A percentile compares a stretch with the other conserved stretches of the same genome.
Evolutionary conservation across 805 yeast species (phyloP).

Genomic region (Ogataea paraovalis): DNA sequence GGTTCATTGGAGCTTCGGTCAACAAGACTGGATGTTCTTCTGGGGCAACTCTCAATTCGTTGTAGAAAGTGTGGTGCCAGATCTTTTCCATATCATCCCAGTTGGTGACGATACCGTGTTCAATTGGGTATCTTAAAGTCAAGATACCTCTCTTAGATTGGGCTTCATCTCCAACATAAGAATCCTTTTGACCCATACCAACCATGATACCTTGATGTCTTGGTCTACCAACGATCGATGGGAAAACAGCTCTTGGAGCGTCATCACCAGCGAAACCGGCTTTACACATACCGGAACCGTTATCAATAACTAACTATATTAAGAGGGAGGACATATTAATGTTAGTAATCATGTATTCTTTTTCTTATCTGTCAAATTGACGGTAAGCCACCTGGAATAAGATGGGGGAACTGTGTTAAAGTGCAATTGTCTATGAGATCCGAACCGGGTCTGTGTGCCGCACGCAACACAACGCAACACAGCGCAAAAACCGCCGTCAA

Average conservation of each 20-base stretch:
- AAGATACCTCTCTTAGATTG: slow-evolving; percentile 99
- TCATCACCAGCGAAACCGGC: slow-evolving; percentile 99
- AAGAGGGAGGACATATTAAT: slow-evolving; percentile 4
- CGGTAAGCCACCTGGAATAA: not conserved
- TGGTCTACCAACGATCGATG: slow-evolving; percentile 99
- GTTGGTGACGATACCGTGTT: slow-evolving; percentile 99
- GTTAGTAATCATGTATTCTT: slow-evolving; percentile 11
- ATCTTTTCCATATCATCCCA: slow-evolving; percentile 99
- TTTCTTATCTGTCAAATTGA: too few relatives aligned
- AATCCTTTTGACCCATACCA: slow-evolving; percentile 99
- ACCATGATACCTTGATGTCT: slow-evolving; percentile 99
- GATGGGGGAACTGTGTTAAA: not conserved
- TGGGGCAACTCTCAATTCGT: slow-evolving; percentile 99
- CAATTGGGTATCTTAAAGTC: slow-evolving; percentile 97
- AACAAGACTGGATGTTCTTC: slow-evolving; percentile 99
- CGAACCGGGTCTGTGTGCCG: too few relatives aligned
- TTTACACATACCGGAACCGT: slow-evolving; percentile 99
- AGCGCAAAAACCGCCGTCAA: too few relatives aligned
- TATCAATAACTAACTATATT: slow-evolving; percentile 77
- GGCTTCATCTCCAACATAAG: slow-evolving; percentile 99
- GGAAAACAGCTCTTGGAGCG: slow-evolving; percentile 99
- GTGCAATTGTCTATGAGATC: too few relatives aligned
- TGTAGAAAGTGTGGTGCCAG: slow-evolving; percentile 99
- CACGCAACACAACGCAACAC: too few relatives aligned
- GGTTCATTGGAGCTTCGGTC: slow-evolving; percentile 99